A percentile compares a stretch with the other conserved stretches of the same genome.
phyloP scores from a whole-genome alignment of 2,329 filamentous ascomycete species.

The Dothideomycetes sp. region DNA sequence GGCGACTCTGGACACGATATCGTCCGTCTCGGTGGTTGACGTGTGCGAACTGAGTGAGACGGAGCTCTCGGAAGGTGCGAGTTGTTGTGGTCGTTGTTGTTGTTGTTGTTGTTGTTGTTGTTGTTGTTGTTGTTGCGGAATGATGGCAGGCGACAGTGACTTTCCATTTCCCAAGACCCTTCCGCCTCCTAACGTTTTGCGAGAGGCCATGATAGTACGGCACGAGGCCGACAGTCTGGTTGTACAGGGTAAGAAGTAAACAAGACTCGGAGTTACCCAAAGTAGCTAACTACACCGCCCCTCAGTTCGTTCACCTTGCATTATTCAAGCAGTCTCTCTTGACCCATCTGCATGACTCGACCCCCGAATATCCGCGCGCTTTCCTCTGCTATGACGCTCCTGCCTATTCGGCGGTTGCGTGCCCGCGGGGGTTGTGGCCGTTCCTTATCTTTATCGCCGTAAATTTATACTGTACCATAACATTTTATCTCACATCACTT shows the following conservation, averaged over 20 bases:
- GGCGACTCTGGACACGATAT: slow-evolving; percentile 73
- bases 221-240: slow-evolving; percentile 6
- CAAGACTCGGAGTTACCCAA: too few relatives aligned
- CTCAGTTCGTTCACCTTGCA: slow-evolving; percentile 6
- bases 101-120: too few relatives aligned
- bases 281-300: slow-evolving; percentile 6
- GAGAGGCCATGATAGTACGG: slow-evolving; percentile 56
- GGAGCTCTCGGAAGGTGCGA: slow-evolving; percentile 62
- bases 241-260: not conserved
- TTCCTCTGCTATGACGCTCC: not conserved
- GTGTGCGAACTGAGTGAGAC: slow-evolving; percentile 67
- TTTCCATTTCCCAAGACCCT: slow-evolving; percentile 82
- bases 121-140: slow-evolving; percentile 33
- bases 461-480: not conserved
- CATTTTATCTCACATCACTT: not conserved
- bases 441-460: slow-evolving; percentile 5
- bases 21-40: slow-evolving; percentile 64
- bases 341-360: too few relatives aligned
- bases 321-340: not conserved
- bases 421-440: too few relatives aligned
- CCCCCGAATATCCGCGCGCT: too few relatives aligned
- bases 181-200: slow-evolving; percentile 78
- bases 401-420: slow-evolving; percentile 2
- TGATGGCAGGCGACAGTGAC: slow-evolving; percentile 58
- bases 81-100: slow-evolving; percentile 39